Evolutionary conservation across 805 yeast genomes (phyloP).

Genomic region (Myxozyma lipomycoides): DNA sequence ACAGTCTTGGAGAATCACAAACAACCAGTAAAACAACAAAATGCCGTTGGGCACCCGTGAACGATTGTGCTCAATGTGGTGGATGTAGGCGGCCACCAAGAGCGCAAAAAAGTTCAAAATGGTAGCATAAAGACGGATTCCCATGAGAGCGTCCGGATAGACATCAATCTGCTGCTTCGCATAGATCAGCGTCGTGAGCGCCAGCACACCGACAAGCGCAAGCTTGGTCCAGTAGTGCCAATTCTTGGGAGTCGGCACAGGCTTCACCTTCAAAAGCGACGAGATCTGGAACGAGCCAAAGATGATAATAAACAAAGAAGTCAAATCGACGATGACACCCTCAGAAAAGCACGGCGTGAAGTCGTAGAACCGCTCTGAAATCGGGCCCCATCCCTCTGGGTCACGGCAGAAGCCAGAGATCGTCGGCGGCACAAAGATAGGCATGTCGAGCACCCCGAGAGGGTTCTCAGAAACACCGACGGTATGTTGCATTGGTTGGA

Average conservation of each 20-base stretch:
- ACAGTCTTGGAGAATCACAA: slow-evolving; percentile 41
- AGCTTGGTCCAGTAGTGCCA: slow-evolving; percentile 28
- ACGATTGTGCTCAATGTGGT: slow-evolving; percentile 70
- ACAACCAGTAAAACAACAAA: slow-evolving; percentile 72
- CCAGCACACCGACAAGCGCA: slow-evolving; percentile 29
- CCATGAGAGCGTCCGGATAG: slow-evolving; percentile 34
- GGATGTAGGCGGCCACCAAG: slow-evolving; percentile 52
- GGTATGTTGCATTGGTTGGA: too few relatives aligned
- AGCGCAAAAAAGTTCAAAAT: slow-evolving; percentile 43
- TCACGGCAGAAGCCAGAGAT: slow-evolving; percentile 27
- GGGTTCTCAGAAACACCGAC: slow-evolving; percentile 6
- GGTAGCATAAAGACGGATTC: slow-evolving; percentile 39
- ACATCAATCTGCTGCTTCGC: slow-evolving; percentile 25
- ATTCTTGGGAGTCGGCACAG: slow-evolving; percentile 27
- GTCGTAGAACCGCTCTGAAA: slow-evolving; percentile 30
- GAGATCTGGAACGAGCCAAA: slow-evolving; percentile 34
- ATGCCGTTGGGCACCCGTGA: slow-evolving; percentile 61
- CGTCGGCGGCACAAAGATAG: slow-evolving; percentile 7
- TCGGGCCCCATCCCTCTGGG: slow-evolving; percentile 40
- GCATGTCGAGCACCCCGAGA: slow-evolving; percentile 16
- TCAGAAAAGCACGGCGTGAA: slow-evolving; percentile 42
- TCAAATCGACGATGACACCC: slow-evolving; percentile 36
- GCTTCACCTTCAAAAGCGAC: slow-evolving; percentile 28
- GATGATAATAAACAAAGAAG: slow-evolving; percentile 32
- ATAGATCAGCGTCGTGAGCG: slow-evolving; percentile 23